phyloP scores from a whole-genome alignment of 2,329 filamentous ascomycete species.

The Shiraia bambusicola region DNA sequence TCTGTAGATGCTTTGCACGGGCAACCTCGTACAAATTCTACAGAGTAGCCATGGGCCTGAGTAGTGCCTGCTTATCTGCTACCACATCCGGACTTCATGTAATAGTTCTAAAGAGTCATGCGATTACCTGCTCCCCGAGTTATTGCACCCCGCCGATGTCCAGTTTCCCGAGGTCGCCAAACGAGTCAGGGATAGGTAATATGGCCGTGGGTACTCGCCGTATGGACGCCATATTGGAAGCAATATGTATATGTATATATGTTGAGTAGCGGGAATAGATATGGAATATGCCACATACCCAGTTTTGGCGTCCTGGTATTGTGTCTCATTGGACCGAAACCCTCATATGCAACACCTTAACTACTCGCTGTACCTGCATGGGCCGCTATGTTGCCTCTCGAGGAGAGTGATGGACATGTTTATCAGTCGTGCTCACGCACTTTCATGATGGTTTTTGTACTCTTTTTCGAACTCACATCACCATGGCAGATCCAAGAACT shows the following conservation, averaged over 20 bases:
- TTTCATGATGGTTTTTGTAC: neutral
- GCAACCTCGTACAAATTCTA: no score
- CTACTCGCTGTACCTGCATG: neutral
- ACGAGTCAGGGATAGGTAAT: no score
- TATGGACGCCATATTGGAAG: no score
- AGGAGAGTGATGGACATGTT: neutral
- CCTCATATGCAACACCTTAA: neutral
- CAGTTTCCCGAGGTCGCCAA: no score
- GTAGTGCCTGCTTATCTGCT: no score
- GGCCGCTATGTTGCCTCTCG: neutral
- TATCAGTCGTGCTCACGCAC: neutral
- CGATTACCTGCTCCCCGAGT: no score
- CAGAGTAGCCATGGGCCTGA: neutral
- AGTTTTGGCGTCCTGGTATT: conserved; percentile 5
- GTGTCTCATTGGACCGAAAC: conserved; percentile 1
- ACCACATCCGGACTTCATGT: no score
- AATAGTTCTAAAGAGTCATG: no score
- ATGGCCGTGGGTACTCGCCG: no score
- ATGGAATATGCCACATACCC: conserved; percentile 6
- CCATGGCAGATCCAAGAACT: conserved; percentile 15
- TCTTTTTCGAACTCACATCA: neutral
- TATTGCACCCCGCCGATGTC: no score
- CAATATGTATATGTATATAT: neutral
- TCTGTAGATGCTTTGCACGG: no score
- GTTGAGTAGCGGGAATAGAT: neutral